A percentile compares a stretch with the other conserved stretches of the same genome.
These are phyloP conservation scores for Saccharomyces eubayanus DNA, from an alignment of 805 yeast genomes.

Conservation along the genomic window DNA sequence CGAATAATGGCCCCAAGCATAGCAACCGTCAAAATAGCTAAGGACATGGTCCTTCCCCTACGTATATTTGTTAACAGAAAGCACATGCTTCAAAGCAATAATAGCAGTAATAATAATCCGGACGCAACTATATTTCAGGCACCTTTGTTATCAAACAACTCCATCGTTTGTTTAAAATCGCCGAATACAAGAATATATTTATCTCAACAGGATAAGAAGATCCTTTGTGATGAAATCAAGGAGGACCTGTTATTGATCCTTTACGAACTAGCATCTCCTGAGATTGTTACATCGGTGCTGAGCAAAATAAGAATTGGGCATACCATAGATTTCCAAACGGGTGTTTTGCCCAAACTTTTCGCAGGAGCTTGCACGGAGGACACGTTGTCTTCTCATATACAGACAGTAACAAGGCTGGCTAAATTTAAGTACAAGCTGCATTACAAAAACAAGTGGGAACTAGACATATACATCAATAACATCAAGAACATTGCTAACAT, in stretches of 20 bases:
- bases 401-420: conserved; percentile 20
- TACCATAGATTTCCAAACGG: conserved; percentile 15
- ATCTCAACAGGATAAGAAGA: conserved; percentile 25
- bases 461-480: conserved; percentile 25
- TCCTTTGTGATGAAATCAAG: conserved; percentile 20
- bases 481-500: conserved; percentile 18
- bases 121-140: conserved; percentile 23
- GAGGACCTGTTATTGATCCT: conserved; percentile 22
- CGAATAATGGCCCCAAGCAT: conserved; percentile 15
- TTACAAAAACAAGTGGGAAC: conserved; percentile 25
- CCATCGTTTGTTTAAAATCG: conserved; percentile 27
- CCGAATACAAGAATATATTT: conserved; percentile 23
- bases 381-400: conserved; percentile 11
- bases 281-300: conserved; percentile 12
- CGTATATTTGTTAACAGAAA: conserved; percentile 26
- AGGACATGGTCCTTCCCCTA: conserved; percentile 19
- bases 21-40: conserved; percentile 18
- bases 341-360: conserved; percentile 8
- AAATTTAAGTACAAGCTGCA: conserved; percentile 21
- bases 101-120: conserved; percentile 1
- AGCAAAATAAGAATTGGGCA: conserved; percentile 23
- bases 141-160: conserved; percentile 29
- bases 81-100: conserved; percentile 18
- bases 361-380: conserved; percentile 2
- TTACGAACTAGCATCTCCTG: conserved; percentile 23